Base-by-base conservation (phyloP, 1,139 yeast genomes). In the Taphrina flavorubra region DNA sequence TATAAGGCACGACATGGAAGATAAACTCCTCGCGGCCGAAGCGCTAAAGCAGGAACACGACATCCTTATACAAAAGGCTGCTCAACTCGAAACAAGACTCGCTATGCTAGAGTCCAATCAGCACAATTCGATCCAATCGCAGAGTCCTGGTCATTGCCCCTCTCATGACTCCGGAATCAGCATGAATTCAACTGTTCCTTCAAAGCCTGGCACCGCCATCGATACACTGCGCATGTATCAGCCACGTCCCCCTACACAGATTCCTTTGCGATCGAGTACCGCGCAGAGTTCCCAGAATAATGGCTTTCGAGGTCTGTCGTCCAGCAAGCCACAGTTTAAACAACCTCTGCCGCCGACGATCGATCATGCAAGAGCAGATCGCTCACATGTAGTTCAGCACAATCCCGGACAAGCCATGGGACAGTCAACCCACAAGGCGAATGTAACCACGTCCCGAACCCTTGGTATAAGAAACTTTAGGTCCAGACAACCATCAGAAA, bases 11-110 rank as follows among this genome's bases (percentile, higher is more conserved):
- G 36, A 49, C 10, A 10, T 11, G n/a, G 36, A 25, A 14, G n/a
- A 49, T 20, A 25, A 11, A 10, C 10, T 20, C 6, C 34, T 20
- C 6, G 53, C 34, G 13, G 53, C 53, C 7, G n/a, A 20, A 14
- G 34, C 53, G n/a, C 53, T 49, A 14, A 16, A 25, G 36, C 36
- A 49, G 7, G 53, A 49, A 18, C 53, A 49, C n/a, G 53, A 49
- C 6, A 14, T 6, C 1, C 53, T 49, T 1, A 25, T 49, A 20
- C 53, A 18, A 11, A 49, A 20, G 34, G 47, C 47, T n/a, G 47
- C 47, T 11, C 18, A 14, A 6, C 47, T 44, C 5, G 18, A 44
- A 44, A 13, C 16, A 14, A 14, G 47, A 44, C 47, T 44, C 5
- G 7, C 18, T 2, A 16, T 6, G 47, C 18, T 44, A 6, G 47